phyloP scores from a whole-genome alignment of 768 basidiomycete species.

The Phlegmacium glaucopus region DNA sequence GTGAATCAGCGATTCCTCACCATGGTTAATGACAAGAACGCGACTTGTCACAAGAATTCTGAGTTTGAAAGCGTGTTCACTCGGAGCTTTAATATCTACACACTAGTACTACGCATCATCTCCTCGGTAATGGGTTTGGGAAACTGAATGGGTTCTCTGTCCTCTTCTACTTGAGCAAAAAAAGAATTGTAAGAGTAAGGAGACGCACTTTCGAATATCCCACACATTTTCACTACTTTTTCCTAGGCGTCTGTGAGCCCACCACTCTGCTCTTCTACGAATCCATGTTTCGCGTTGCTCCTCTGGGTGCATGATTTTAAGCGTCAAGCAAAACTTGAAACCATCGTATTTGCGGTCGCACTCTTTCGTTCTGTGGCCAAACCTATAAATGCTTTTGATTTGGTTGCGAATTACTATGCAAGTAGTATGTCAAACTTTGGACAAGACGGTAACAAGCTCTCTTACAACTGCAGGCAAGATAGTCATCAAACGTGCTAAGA shows the following conservation, averaged over 20 bases:
- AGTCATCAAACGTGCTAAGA: slow-evolving; percentile 69
- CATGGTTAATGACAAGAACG: slow-evolving; percentile 36
- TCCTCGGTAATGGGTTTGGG: slow-evolving; percentile 37
- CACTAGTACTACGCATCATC: slow-evolving; percentile 8
- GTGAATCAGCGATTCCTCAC: slow-evolving; percentile 22
- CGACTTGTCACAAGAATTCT: slow-evolving; percentile 37
- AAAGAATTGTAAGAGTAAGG: neutral
- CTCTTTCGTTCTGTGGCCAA: slow-evolving; percentile 60
- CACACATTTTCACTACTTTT: slow-evolving; percentile 95
- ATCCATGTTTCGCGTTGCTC: slow-evolving; percentile 84
- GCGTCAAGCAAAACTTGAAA: slow-evolving; percentile 91
- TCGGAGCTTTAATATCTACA: slow-evolving; percentile 42
- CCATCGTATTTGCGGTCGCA: slow-evolving; percentile 82
- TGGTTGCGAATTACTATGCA: slow-evolving; percentile 71
- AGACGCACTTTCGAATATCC: slow-evolving; percentile 71
- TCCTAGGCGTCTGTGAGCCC: slow-evolving; percentile 72
- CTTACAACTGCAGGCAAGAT: slow-evolving; percentile 66
- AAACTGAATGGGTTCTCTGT: slow-evolving; percentile 51
- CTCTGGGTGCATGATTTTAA: slow-evolving; percentile 76
- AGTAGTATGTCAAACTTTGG: neutral
- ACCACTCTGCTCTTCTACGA: slow-evolving; percentile 86
- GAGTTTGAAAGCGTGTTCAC: slow-evolving; percentile 24
- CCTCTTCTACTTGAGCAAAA: neutral
- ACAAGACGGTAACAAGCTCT: slow-evolving; percentile 2
- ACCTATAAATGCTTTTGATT: slow-evolving; percentile 82